A percentile compares a stretch with the other conserved stretches of the same genome.
Conservation (phyloP, 495 filamentous ascomycete genomes). For the Bathelium albidoporum region DNA sequence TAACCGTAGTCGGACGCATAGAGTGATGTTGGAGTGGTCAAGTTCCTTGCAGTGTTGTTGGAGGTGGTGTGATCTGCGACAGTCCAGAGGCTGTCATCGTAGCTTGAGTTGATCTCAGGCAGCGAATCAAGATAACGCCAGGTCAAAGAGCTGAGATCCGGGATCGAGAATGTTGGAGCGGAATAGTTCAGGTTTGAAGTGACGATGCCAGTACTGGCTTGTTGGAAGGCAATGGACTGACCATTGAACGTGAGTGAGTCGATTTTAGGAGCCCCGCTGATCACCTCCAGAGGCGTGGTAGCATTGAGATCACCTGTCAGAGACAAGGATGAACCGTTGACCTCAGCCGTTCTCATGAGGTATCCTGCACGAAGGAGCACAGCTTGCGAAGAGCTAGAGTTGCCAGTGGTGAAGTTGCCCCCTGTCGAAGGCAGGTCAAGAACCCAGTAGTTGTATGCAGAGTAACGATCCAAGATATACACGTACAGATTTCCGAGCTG, state of each 20-base stretch:
- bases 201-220: conserved; percentile 44
- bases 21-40: conserved; percentile 53
- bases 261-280: conserved; percentile 46
- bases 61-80: conserved; percentile 43
- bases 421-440: conserved; percentile 41
- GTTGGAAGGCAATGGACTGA: conserved; percentile 29
- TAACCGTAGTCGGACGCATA: conserved; percentile 68
- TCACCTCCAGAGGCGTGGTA: conserved; percentile 55
- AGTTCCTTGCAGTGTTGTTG: conserved; percentile 45
- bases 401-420: conserved; percentile 27
- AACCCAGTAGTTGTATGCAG: conserved; percentile 69
- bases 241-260: conserved; percentile 52
- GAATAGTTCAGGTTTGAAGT: conserved; percentile 42
- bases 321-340: conserved; percentile 42
- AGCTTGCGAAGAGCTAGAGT: neutral
- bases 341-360: conserved; percentile 54
- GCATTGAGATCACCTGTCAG: conserved; percentile 63
- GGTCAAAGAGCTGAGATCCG: conserved; percentile 43
- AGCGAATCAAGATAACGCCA: conserved; percentile 66
- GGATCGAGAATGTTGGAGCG: conserved; percentile 44
- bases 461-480: conserved; percentile 55
- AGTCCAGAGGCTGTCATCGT: conserved; percentile 60
- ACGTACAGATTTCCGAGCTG: conserved; percentile 46
- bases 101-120: conserved; percentile 53
- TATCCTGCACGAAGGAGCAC: conserved; percentile 61